Conservation (phyloP, 345 rosid genomes). For the Euphorbia tirucalli region DNA sequence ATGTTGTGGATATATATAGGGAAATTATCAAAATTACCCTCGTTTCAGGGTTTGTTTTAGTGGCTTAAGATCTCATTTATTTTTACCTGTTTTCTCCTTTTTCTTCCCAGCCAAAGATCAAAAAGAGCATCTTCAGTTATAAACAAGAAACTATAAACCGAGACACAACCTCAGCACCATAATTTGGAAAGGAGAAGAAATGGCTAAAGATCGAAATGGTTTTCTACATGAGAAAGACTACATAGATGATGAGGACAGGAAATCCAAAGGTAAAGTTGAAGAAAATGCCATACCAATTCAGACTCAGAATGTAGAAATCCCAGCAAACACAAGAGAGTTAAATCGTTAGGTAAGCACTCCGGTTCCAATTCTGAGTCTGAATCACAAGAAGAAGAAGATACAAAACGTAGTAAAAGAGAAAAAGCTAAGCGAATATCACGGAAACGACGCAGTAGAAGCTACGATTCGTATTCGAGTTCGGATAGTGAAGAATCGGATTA, state of each 20-base stretch:
- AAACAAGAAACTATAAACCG: too few relatives aligned
- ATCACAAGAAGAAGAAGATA: slow-evolving; percentile 1
- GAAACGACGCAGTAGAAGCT: slow-evolving; percentile 11
- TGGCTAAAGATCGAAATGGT: slow-evolving; percentile 1
- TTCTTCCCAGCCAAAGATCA: too few relatives aligned
- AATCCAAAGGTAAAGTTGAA: neutral
- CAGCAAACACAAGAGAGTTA: neutral
- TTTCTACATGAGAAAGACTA: neutral
- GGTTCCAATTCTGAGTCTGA: neutral
- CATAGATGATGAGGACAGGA: neutral
- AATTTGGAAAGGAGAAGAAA: neutral
- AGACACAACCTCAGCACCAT: too few relatives aligned
- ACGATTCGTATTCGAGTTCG: neutral
- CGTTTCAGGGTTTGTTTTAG: too few relatives aligned
- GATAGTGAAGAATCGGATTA: slow-evolving; percentile 10
- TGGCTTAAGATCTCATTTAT: too few relatives aligned
- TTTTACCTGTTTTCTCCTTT: too few relatives aligned
- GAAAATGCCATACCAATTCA: neutral
- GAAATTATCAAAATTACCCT: too few relatives aligned
- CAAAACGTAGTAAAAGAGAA: neutral
- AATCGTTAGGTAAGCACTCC: neutral
- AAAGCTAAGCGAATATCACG: too few relatives aligned
- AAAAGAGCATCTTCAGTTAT: too few relatives aligned
- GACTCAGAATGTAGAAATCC: neutral
- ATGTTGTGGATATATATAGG: too few relatives aligned